Evolutionary conservation across 1,139 yeast species (phyloP).

Genomic region (Hansenula lynferdii): DNA sequence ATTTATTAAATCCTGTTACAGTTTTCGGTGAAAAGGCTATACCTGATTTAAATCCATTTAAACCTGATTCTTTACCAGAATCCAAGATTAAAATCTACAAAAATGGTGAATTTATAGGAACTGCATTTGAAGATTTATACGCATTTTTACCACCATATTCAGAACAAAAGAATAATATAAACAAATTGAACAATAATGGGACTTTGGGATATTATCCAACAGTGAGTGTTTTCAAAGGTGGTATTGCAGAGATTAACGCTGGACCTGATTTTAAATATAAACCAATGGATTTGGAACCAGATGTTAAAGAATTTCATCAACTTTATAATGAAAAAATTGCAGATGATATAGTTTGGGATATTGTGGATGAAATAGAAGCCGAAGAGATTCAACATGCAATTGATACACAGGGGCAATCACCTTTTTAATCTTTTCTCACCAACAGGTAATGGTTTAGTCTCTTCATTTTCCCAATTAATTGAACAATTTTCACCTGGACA

Average conservation of each 20-base stretch:
- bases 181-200: slow-evolving; percentile 63
- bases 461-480: slow-evolving; percentile 9
- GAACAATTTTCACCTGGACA: slow-evolving; percentile 26
- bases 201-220: slow-evolving; percentile 89
- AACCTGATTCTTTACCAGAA: slow-evolving; percentile 43
- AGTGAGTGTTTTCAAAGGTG: slow-evolving; percentile 77
- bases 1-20: slow-evolving; percentile 66
- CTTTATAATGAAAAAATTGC: slow-evolving; percentile 68
- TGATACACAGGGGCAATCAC: background rate
- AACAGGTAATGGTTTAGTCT: slow-evolving; percentile 3
- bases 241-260: slow-evolving; percentile 63
- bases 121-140: slow-evolving; percentile 60
- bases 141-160: slow-evolving; percentile 79
- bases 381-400: slow-evolving; percentile 28
- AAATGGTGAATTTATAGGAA: slow-evolving; percentile 68
- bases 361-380: slow-evolving; percentile 81
- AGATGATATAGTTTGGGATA: slow-evolving; percentile 80
- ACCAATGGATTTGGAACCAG: slow-evolving; percentile 33
- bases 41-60: slow-evolving; percentile 33
- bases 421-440: slow-evolving; percentile 8
- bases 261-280: slow-evolving; percentile 57
- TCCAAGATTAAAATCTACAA: slow-evolving; percentile 65
- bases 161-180: slow-evolving; percentile 39
- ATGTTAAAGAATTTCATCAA: slow-evolving; percentile 47
- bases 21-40: slow-evolving; percentile 64